Conservation (phyloP, 148 eudicot genomes). For the Rhododendron simsii region DNA sequence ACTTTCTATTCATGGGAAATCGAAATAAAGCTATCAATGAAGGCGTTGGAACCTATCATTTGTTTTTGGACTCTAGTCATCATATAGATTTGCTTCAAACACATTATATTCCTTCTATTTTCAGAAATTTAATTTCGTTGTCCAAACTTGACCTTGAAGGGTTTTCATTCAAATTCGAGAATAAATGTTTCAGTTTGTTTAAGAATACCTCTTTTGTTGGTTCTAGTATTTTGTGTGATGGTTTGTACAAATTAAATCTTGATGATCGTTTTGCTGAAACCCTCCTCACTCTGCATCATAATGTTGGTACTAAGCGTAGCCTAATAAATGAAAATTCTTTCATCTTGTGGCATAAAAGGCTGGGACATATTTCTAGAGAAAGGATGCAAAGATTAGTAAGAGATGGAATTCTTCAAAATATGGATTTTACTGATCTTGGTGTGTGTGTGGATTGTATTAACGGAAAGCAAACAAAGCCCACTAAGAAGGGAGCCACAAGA, state of each 20-base stretch:
- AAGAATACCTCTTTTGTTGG: not conserved
- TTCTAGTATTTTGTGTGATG: not conserved
- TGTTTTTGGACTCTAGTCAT: not conserved
- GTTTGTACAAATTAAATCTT: not conserved
- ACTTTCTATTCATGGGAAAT: constrained; percentile 3
- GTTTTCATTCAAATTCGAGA: not conserved
- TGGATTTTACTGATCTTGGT: not conserved
- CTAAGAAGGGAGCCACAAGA: not conserved
- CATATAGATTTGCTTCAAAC: not conserved
- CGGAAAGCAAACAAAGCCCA: not conserved
- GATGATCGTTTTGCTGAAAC: not conserved
- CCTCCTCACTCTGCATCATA: not conserved
- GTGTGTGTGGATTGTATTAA: not conserved
- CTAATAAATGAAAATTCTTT: not conserved
- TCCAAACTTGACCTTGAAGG: not conserved
- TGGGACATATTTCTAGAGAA: not conserved
- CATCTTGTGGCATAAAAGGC: not conserved
- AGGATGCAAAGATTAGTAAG: not conserved
- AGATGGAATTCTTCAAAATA: not conserved
- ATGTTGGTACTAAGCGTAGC: not conserved
- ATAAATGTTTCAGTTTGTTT: not conserved
- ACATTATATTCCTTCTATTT: constrained; percentile 16
- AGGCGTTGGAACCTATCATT: constrained; percentile 8
- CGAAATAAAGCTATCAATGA: not conserved
- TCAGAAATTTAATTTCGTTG: constrained; percentile 7